These are phyloP conservation scores for Jackrogersella multiformis DNA, from an alignment of 495 filamentous ascomycete species.

Conservation along the genomic window DNA sequence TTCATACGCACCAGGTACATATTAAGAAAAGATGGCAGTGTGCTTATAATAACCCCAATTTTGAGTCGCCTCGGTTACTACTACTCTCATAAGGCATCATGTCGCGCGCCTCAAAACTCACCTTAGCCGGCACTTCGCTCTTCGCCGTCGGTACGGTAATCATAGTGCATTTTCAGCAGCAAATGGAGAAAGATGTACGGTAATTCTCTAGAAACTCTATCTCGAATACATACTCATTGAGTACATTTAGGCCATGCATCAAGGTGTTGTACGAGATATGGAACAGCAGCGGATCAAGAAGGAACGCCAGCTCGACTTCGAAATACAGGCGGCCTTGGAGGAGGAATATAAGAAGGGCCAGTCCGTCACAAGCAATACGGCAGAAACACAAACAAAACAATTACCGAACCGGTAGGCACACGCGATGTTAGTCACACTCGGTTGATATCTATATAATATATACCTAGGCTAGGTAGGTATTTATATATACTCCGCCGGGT, in stretches of 20 bases:
- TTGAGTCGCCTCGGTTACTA: not conserved
- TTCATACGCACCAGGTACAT: too few species aligned
- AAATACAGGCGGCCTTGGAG: constrained; percentile 85
- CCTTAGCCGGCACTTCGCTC: constrained; percentile 78
- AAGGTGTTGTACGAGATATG: constrained; percentile 91
- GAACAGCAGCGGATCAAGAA: constrained; percentile 90
- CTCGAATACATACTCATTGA: not conserved
- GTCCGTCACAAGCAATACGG: constrained; percentile 55
- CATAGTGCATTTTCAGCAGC: constrained; percentile 90
- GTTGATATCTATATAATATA: too few species aligned
- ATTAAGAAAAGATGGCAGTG: not conserved
- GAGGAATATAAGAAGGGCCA: constrained; percentile 92
- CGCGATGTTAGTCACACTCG: not conserved
- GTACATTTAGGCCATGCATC: constrained; percentile 85
- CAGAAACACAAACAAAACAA: constrained; percentile 34
- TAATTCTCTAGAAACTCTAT: not conserved
- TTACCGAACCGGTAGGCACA: constrained; percentile 36
- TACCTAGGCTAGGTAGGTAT: too few species aligned
- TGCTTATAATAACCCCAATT: not conserved
- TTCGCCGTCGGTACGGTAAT: constrained; percentile 79
- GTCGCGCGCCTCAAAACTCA: constrained; percentile 90
- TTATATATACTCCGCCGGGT: not conserved
- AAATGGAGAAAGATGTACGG: constrained; percentile 83
- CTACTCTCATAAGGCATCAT: constrained; percentile 60
- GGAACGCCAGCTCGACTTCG: constrained; percentile 91